Conservation (phyloP, 345 rosid species). For the Viola odorata region DNA sequence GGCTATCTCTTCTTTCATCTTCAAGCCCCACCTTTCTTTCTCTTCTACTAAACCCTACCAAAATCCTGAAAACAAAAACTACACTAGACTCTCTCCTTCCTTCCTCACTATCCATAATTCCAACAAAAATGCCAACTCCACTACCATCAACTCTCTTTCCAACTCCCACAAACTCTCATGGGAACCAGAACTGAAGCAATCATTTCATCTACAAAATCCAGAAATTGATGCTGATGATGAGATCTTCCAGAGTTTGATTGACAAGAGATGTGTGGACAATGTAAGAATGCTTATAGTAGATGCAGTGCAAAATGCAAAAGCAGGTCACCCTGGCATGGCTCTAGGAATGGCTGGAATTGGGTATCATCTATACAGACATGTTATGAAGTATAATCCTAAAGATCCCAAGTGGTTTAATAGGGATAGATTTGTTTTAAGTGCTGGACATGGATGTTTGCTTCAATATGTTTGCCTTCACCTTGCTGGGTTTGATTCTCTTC, state of each 20-base stretch:
- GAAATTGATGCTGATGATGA: conserved; percentile 8
- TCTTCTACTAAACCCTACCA: conserved; percentile 1
- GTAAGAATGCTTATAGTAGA: conserved; percentile 49
- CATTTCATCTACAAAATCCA: not conserved
- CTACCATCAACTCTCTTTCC: not conserved
- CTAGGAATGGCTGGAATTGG: conserved; percentile 45
- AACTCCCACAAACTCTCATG: conserved; percentile 13
- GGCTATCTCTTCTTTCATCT: conserved; percentile 15
- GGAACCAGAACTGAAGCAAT: conserved; percentile 15
- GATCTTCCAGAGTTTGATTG: conserved; percentile 31
- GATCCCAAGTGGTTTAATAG: conserved; percentile 37
- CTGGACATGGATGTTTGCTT: conserved; percentile 42
- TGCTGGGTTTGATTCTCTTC: conserved; percentile 30
- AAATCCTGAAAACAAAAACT: not conserved
- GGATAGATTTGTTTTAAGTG: conserved; percentile 40
- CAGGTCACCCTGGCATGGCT: conserved; percentile 59
- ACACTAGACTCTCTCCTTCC: not conserved
- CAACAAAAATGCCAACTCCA: no score
- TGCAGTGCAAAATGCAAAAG: conserved; percentile 52
- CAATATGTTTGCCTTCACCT: conserved; percentile 40
- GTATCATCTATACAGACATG: conserved; percentile 24
- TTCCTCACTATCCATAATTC: not conserved
- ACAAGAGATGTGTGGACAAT: conserved; percentile 24
- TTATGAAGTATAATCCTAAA: conserved; percentile 26
- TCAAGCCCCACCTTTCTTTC: conserved; percentile 1